These are phyloP conservation scores for Beauveria asiatica DNA, from an alignment of 2,329 filamentous ascomycete species.

Conservation along the genomic window DNA sequence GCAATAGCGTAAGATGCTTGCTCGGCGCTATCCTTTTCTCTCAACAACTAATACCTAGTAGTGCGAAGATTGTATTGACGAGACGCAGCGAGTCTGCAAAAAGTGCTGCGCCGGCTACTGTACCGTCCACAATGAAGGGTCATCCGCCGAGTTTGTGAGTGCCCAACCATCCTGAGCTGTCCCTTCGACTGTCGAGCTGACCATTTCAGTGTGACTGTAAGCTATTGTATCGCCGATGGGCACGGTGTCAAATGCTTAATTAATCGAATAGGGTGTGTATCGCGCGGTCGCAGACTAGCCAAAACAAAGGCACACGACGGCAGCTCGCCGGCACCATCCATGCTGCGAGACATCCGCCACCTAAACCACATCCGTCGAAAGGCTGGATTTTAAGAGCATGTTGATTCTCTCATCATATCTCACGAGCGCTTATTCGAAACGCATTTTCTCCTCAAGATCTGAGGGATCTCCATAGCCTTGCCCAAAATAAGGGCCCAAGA, in stretches of 20 bases:
- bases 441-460: neutral
- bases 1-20: constrained; percentile 54
- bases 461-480: neutral
- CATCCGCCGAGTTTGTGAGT: constrained; percentile 52
- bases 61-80: constrained; percentile 67
- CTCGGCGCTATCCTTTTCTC: neutral
- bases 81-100: constrained; percentile 62
- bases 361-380: constrained; percentile 7
- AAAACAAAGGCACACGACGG: constrained; percentile 3
- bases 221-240: neutral
- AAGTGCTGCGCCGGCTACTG: constrained; percentile 76
- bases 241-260: neutral
- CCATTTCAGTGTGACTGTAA: constrained; percentile 19
- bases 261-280: constrained; percentile 26
- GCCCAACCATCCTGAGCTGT: neutral
- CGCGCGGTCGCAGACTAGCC: constrained; percentile 21
- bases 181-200: constrained; percentile 16
- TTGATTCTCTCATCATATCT: neutral
- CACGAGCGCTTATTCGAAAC: neutral
- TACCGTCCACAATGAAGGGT: constrained; percentile 73
- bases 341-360: constrained; percentile 6
- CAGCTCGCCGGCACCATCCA: neutral
- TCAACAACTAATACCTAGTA: constrained; percentile 25
- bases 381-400: neutral
- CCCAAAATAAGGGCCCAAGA: neutral